Base-by-base conservation (phyloP, 306 rosid genomes). In the Prunus mume region DNA sequence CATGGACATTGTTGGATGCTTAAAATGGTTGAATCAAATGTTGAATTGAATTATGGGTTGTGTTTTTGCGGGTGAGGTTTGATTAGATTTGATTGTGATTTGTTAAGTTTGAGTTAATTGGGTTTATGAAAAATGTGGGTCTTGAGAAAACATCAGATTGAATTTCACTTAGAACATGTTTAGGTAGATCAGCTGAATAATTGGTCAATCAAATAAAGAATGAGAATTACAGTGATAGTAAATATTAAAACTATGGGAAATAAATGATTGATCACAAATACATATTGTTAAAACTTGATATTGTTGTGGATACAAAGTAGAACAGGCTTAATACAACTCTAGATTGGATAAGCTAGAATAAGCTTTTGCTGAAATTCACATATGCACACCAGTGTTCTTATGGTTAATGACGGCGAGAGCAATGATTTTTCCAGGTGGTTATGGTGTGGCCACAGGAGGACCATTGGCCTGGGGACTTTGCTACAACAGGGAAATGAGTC, bases 361-460 rank as follows among this genome's bases (percentile, higher is more conserved):
- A 24, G 54, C 43, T 58, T 12, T 9, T 55, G 58, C 6, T 45
- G 61, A 6, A 25, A 12, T 65, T 75, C 34, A 11, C 3, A 12
- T 52, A 14, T 51, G 34, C 20, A 41, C 13, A 9, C 22, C 3
- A 18, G 5, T 20, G 24, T 66, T 73, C 1, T 10, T 49, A 49
- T 57, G 45, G 27, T 19, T 82, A 51, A 72, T 78, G 38, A 64
- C 41, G 41, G 63, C 77, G 32, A 43, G 58, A 52, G 63, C 73
- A 46, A 66, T 85, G 79, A 71, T 81, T 13, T 38, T 81, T 76
- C 61, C 88, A 95, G 99, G 99, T 84, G 99, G 99, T 69, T 93
- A 88, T 82, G 99, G 98, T 78, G 99, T 95, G 86, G 93, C 93
- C 49, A 90, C 97, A 0, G 99, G 99, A 85, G 99, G 99, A 75